A percentile compares a stretch with the other conserved stretches of the same genome.
phyloP scores from a whole-genome alignment of 2,329 filamentous ascomycete genomes.

The Penicillium janthinellum region DNA sequence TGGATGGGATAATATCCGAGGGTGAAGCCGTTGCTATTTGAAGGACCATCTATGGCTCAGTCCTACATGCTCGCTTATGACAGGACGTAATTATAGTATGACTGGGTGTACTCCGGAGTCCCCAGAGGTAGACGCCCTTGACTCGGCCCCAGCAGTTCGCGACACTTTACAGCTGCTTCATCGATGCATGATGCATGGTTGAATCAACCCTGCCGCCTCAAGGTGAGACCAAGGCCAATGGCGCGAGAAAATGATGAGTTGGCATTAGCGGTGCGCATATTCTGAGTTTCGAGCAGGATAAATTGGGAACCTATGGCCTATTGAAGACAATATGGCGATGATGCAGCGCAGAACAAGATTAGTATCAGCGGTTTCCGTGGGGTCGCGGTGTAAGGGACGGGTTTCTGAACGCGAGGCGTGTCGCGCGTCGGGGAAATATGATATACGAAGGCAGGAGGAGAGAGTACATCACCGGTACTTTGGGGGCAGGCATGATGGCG shows the following conservation, averaged over 20 bases:
- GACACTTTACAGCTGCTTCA: neutral
- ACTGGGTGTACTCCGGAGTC: neutral
- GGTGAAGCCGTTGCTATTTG: neutral
- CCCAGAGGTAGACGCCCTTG: neutral
- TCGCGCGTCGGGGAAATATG: conserved; percentile 10
- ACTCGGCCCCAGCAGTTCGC: no score
- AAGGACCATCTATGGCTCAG: neutral
- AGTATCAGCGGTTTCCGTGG: neutral
- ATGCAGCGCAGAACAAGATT: neutral
- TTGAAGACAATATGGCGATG: neutral
- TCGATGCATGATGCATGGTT: conserved; percentile 1
- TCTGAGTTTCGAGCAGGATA: neutral
- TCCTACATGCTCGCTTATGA: neutral
- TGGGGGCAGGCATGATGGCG: neutral
- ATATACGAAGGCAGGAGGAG: neutral
- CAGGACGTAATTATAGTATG: neutral
- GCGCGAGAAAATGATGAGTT: conserved; percentile 8
- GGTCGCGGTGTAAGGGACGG: conserved; percentile 9
- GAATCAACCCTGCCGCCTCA: neutral
- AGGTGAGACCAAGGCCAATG: conserved; percentile 11
- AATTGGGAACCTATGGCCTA: neutral
- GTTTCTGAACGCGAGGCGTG: conserved; percentile 10
- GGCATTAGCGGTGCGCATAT: conserved; percentile 3
- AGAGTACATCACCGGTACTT: neutral
- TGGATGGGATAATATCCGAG: neutral